A percentile compares a stretch with the other conserved stretches of the same genome.
phyloP scores from a whole-genome alignment of 495 filamentous ascomycete species.

The Annulohypoxylon bovei region DNA sequence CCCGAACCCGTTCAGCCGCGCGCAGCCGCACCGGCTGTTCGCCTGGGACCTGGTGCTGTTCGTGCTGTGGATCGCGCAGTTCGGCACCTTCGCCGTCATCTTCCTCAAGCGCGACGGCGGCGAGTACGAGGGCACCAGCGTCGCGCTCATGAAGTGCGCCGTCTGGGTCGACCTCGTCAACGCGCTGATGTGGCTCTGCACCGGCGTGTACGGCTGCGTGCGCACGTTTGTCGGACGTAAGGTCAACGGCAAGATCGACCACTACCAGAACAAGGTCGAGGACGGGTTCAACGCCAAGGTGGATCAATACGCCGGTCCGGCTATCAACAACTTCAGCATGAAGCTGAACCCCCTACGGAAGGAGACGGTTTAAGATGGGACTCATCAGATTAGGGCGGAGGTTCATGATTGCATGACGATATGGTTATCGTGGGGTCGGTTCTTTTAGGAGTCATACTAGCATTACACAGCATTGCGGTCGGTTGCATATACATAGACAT shows the following conservation, averaged over 20 bases:
- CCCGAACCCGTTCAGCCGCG: conserved; percentile 42
- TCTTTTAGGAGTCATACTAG: background rate
- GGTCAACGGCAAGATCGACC: conserved; percentile 46
- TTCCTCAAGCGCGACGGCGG: conserved; percentile 68
- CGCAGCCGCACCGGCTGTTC: conserved; percentile 43
- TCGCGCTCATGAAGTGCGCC: conserved; percentile 72
- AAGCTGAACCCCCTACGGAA: conserved; percentile 30
- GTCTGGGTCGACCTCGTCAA: conserved; percentile 77
- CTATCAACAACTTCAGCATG: conserved; percentile 29
- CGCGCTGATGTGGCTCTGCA: conserved; percentile 69
- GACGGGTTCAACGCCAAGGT: conserved; percentile 35
- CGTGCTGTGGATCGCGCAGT: conserved; percentile 71
- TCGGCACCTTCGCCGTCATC: conserved; percentile 75
- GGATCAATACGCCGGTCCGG: conserved; percentile 27
- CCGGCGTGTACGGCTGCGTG: conserved; percentile 50
- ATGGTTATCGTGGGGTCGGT: background rate
- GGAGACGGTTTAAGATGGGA: conserved; percentile 25
- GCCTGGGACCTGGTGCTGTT: conserved; percentile 48
- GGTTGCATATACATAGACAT: conserved; percentile 24
- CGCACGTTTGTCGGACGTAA: conserved; percentile 47
- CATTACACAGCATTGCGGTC: conserved; percentile 13
- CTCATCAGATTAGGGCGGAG: background rate
- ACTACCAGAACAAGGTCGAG: conserved; percentile 39
- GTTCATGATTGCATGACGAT: background rate
- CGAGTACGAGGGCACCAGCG: conserved; percentile 52